Evolutionary conservation across 1,139 yeast species (phyloP), one percentile per base, ranked within the genome.

Genomic region (Protomyces inundatus): DNA sequence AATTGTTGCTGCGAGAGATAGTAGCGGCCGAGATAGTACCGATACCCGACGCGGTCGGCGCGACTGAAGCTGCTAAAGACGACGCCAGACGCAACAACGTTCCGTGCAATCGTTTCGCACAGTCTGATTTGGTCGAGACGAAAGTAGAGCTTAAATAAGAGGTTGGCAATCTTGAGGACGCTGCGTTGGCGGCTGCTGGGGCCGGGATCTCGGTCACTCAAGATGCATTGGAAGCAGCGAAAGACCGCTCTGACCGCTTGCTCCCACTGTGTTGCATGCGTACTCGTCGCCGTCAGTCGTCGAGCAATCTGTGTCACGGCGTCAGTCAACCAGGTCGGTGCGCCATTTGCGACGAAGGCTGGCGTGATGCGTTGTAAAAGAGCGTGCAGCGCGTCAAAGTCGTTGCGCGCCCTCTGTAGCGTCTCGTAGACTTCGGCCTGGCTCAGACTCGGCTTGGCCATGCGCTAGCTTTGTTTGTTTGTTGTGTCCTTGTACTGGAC

Each of bases 21-120:
- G 71, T 82, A 88, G 63, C 84, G 80, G 0, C 90, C 90, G 54
- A 87, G 77, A 70, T 85, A 82, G 72, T 79, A 88, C 61, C 93
- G 76, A 73, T 86, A 88, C 69, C 84, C 86, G 4, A 87, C 79
- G 64, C 82, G 83, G 67, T 85, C 85, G 1, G 82, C 74, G 54
- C 76, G 74, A 3, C 83, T 77, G 65, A 51, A 58, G 16, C 6
- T 50, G 23, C 39, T 54, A 68, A 85, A 79, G 51, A 72, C 73
- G 35, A 68, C 61, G n/a, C 67, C 67, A 12, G 66, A 64, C 42
- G 66, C 60, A 23, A 65, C 35, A 33, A 65, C 52, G 51, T 65
- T 65, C 14, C 63, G 59, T 40, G 63, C 50, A 35, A 65, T 52
- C 16, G 66, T 65, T 16, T 63, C 65, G 45, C 65, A 62, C 34